Conservation (phyloP, 2,329 filamentous ascomycete species). For the Lecanicillium sp. region DNA sequence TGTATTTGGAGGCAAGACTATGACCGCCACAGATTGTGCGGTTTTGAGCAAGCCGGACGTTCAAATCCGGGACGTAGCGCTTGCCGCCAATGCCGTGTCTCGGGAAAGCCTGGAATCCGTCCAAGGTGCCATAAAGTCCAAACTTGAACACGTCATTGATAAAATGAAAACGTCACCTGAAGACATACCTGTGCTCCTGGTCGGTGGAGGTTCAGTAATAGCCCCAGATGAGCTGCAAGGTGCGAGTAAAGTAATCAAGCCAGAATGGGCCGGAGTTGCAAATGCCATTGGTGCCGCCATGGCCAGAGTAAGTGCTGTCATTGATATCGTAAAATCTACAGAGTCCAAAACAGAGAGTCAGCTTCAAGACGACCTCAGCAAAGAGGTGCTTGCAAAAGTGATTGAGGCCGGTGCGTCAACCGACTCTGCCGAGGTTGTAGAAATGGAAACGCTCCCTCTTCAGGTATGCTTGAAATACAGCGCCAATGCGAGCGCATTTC, state of each 20-base stretch:
- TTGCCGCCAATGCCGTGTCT: conserved; percentile 23
- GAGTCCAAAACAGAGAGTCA: conserved; percentile 29
- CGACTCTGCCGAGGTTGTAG: conserved; percentile 37
- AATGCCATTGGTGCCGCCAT: conserved; percentile 59
- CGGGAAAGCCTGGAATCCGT: conserved; percentile 28
- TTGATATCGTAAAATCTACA: conserved; percentile 42
- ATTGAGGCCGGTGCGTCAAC: conserved; percentile 35
- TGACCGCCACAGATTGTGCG: conserved; percentile 52
- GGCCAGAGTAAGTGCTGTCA: conserved; percentile 46
- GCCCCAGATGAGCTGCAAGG: conserved; percentile 46
- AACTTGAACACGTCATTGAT: conserved; percentile 49
- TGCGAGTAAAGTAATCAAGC: conserved; percentile 47
- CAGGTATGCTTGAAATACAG: conserved; percentile 23
- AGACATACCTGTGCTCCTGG: conserved; percentile 51
- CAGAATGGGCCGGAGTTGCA: conserved; percentile 49
- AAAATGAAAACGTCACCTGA: conserved; percentile 54
- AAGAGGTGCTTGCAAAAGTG: conserved; percentile 34
- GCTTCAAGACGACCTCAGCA: conserved; percentile 27
- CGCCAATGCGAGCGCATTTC: neutral
- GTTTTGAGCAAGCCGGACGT: conserved; percentile 23
- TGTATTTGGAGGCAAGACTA: conserved; percentile 45
- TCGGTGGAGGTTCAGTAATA: conserved; percentile 55
- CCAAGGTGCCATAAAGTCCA: conserved; percentile 33
- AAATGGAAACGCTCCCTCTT: conserved; percentile 46
- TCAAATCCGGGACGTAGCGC: conserved; percentile 31